Percentiles rank a stretch among this genome's conserved stretches.
phyloP scores from a whole-genome alignment of 257 asterid species.

The Rhazya stricta region DNA sequence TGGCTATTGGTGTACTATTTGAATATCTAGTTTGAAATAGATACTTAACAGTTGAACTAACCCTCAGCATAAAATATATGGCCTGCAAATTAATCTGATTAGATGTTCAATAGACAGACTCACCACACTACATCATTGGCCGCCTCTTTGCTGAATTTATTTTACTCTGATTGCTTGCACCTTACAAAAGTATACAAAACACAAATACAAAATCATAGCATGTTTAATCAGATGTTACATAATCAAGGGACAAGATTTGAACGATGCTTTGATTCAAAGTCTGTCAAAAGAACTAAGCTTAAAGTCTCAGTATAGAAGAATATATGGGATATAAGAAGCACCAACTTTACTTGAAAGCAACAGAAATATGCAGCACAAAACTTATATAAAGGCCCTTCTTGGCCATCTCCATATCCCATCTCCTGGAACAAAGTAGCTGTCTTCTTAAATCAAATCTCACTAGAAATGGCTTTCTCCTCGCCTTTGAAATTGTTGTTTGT shows the following conservation, averaged over 20 bases:
- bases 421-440: slow-evolving; percentile 15
- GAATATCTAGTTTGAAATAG: no score
- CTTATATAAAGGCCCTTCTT: slow-evolving; percentile 24
- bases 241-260: neutral
- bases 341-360: slow-evolving; percentile 36
- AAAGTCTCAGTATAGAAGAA: slow-evolving; percentile 39
- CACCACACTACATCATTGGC: neutral
- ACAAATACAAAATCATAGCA: slow-evolving; percentile 11
- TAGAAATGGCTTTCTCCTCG: slow-evolving; percentile 35
- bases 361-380: neutral
- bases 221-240: slow-evolving; percentile 11
- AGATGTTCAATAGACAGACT: neutral
- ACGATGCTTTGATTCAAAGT: slow-evolving; percentile 41
- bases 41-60: neutral
- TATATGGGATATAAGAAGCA: slow-evolving; percentile 6
- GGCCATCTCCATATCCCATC: slow-evolving; percentile 22
- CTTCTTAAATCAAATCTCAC: neutral
- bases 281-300: slow-evolving; percentile 41
- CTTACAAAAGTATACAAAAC: neutral
- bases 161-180: neutral
- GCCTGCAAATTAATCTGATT: neutral
- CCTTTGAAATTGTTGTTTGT: slow-evolving; percentile 34
- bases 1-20: no score
- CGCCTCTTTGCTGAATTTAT: neutral
- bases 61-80: neutral